phyloP scores from a whole-genome alignment of 1,139 yeast genomes.

The Meyerozyma athensensis region DNA sequence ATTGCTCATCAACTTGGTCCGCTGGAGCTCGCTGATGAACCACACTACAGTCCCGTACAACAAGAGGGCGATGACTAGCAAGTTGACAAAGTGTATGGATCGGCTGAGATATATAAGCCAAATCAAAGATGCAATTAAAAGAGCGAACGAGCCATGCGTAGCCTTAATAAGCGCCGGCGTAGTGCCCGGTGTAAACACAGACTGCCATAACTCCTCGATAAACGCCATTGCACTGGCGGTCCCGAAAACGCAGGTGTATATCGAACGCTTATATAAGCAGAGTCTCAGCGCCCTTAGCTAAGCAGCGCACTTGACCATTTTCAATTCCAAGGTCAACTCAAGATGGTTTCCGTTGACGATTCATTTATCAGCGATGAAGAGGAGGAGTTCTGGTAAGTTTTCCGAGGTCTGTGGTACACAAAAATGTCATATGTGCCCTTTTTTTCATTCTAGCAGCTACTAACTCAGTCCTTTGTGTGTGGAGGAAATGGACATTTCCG shows the following conservation, averaged over 20 bases:
- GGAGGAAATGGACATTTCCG: constrained; percentile 95
- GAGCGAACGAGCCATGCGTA: constrained; percentile 64
- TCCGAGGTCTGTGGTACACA: background rate
- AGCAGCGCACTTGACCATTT: no score
- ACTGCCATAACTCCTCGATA: constrained; percentile 76
- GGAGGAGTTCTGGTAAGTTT: constrained; percentile 64
- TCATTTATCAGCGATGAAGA: constrained; percentile 72
- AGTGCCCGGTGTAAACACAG: constrained; percentile 92
- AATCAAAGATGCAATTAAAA: constrained; percentile 48
- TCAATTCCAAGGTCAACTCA: constrained; percentile 2
- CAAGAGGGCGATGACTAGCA: constrained; percentile 62
- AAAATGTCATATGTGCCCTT: background rate
- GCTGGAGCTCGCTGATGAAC: constrained; percentile 73
- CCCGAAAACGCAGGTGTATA: background rate
- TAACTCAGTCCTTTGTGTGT: constrained; percentile 79
- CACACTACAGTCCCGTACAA: constrained; percentile 82
- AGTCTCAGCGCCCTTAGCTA: background rate
- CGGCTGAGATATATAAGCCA: constrained; percentile 58
- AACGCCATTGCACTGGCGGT: constrained; percentile 30
- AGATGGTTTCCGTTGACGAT: constrained; percentile 33
- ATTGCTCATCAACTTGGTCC: constrained; percentile 42
- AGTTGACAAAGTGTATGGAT: constrained; percentile 73
- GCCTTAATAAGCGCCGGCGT: constrained; percentile 83
- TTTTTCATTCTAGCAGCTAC: constrained; percentile 11
- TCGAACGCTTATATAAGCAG: background rate